These are phyloP conservation scores for Krasilnikovozyma curviuscula DNA, from an alignment of 768 basidiomycete genomes.

Conservation along the genomic window DNA sequence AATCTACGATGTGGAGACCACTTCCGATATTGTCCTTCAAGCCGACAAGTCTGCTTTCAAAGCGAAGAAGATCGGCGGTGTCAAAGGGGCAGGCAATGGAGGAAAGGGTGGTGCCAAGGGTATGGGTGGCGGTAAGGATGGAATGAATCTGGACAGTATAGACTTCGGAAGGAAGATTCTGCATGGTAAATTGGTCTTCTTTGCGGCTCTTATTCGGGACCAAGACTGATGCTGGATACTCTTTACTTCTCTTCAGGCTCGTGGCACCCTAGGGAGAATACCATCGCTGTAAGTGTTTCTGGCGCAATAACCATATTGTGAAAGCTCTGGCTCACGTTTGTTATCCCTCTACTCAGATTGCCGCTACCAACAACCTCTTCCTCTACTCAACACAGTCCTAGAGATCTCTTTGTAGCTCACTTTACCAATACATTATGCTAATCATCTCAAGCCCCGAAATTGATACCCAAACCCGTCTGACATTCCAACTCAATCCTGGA, in stretches of 20 bases:
- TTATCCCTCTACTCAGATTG: conserved; percentile 42
- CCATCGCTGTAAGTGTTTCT: conserved; percentile 59
- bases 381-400: conserved; percentile 24
- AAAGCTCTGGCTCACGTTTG: neutral
- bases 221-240: too few relatives aligned
- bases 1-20: conserved; percentile 61
- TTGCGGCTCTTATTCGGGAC: too few relatives aligned
- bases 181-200: too few relatives aligned
- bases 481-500: too few relatives aligned
- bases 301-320: neutral
- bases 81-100: conserved; percentile 36
- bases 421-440: too few relatives aligned
- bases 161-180: conserved; percentile 97
- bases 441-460: too few relatives aligned
- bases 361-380: conserved; percentile 91
- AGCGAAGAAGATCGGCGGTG: conserved; percentile 90
- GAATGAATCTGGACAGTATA: conserved; percentile 41
- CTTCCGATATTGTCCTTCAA: conserved; percentile 79
- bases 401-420: too few relatives aligned
- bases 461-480: too few relatives aligned
- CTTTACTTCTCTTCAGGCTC: conserved; percentile 27
- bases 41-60: conserved; percentile 99
- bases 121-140: conserved; percentile 65
- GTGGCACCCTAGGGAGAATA: conserved; percentile 99
- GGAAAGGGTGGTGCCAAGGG: conserved; percentile 39